Evolutionary conservation across 2,329 filamentous ascomycete species (phyloP), one percentile per base, ranked within the genome.

Genomic region (Cercospora sesami): DNA sequence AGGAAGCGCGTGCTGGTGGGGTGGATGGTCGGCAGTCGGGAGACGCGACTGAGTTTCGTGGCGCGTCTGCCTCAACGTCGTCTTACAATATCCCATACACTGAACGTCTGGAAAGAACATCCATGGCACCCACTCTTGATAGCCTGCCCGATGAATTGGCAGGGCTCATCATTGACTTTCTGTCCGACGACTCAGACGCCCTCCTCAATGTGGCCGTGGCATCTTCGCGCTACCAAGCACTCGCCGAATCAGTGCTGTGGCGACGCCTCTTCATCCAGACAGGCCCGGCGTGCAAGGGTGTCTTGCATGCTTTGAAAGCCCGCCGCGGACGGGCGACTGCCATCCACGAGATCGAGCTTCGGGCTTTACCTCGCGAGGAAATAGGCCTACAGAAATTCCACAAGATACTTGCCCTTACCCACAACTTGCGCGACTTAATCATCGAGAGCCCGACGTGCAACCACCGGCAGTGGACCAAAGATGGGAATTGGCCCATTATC

Each of bases 401-500:
- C 28, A 65, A 60, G 57, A 60, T 65, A 6, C 36, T 65, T 10
- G 16, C 14, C 18, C 28, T 48, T 18, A 26, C 63, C 26, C 39
- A 60, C 28, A 65, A 65, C 31, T 28, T 65, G 16, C 39, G 45
- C 18, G 36, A 39, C 5, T 18, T 65, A 26, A 60, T 33, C 16
- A 60, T 65, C 6, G 39, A 65, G 42, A 65, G 63, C 58, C 39
- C 63, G 14, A 39, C 55, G 36, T 60, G 57, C 42, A 51, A 53
- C 16, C 21, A 60, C 9, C 8, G 16, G 3, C 16, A 7, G 23
- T 65, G 63, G 55, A 48, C 18, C 16, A 28, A 28, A 21, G 63
- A 65, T 36, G 63, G 26, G n/a, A 65, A 65, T n/a, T 65, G 63
- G 63, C 55, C 55, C 4, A 16, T 48, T 10, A 28, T 65, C 14